Conservation (phyloP, 2,329 filamentous ascomycete genomes). For the Cladosporium sp. region DNA sequence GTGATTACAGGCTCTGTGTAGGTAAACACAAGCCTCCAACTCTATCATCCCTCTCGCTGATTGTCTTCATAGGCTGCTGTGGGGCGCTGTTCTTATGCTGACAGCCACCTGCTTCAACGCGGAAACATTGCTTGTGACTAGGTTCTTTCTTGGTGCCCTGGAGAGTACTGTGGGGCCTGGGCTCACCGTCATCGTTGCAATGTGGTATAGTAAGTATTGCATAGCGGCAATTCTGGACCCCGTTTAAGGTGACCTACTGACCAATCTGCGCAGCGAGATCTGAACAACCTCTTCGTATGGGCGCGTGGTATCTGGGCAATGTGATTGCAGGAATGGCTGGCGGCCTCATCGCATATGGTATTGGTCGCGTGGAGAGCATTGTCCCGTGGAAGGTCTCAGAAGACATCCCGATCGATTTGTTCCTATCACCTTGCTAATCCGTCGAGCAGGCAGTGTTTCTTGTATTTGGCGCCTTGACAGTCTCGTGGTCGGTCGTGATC, state of each 20-base stretch:
- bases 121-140: slow-evolving; percentile 46
- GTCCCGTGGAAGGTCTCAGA: neutral
- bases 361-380: slow-evolving; percentile 33
- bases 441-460: slow-evolving; percentile 39
- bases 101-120: neutral
- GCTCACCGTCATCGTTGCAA: no score
- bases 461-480: slow-evolving; percentile 29
- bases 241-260: slow-evolving; percentile 24
- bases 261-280: slow-evolving; percentile 21
- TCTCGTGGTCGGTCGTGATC: slow-evolving; percentile 50
- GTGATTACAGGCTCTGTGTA: neutral
- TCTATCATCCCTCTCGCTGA: no score
- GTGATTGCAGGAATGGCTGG: slow-evolving; percentile 61
- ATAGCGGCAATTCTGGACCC: no score
- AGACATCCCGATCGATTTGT: no score
- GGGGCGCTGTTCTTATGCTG: neutral
- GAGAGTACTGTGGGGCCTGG: no score
- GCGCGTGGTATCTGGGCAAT: slow-evolving; percentile 67
- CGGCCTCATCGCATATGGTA: slow-evolving; percentile 59
- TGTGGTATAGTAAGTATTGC: no score
- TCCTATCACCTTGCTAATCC: no score
- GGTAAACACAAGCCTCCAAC: neutral
- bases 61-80: neutral
- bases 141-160: slow-evolving; percentile 62
- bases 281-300: slow-evolving; percentile 60